These are phyloP conservation scores for Bolboschoenus planiculmis DNA, from an alignment of 176 grass and related monocot genomes.

Conservation along the genomic window DNA sequence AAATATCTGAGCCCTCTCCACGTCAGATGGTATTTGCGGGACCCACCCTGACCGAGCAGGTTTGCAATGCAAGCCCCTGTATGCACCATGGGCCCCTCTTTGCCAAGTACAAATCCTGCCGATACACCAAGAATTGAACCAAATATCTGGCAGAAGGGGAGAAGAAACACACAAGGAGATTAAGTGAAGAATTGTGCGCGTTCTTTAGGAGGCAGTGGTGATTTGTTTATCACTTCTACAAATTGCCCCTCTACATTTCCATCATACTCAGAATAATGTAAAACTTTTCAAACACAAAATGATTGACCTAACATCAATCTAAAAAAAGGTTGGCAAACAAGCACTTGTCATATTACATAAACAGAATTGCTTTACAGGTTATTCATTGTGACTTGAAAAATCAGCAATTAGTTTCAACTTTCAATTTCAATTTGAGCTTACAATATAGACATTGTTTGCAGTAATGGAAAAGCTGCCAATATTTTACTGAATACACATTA, in stretches of 20 bases:
- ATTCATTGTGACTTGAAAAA: background rate
- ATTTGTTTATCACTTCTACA: background rate
- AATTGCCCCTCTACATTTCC: background rate
- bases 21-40: conserved; percentile 87
- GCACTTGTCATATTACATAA: background rate
- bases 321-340: background rate
- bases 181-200: background rate
- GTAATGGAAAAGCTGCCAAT: too few species aligned
- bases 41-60: conserved; percentile 85
- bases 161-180: background rate
- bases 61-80: conserved; percentile 94
- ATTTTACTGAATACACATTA: background rate
- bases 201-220: background rate
- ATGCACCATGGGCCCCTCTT: conserved; percentile 98
- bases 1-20: conserved; percentile 88
- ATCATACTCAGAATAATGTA: background rate
- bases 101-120: conserved; percentile 91
- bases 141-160: conserved; percentile 50
- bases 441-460: background rate
- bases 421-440: background rate
- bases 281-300: background rate
- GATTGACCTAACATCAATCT: background rate
- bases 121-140: conserved; percentile 89
- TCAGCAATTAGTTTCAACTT: background rate
- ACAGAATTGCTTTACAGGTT: background rate